Evolutionary conservation across 495 filamentous ascomycete genomes (phyloP), one percentile per base, ranked within the genome.

Genomic region (Pseudomonodictys pantanalensis): DNA sequence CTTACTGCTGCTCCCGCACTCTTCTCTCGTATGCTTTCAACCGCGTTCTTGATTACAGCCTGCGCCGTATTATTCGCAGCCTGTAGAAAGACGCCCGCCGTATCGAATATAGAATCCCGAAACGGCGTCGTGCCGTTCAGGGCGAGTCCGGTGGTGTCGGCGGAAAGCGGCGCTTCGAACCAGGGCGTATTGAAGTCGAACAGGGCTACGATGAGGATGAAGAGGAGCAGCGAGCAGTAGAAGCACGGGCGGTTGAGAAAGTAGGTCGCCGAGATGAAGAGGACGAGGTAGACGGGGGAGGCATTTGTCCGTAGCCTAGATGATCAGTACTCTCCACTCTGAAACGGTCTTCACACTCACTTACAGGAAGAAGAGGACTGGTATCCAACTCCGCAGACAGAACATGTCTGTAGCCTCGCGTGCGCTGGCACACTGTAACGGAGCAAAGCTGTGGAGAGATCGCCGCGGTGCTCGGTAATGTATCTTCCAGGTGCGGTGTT

Each of bases 171-270:
- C 9, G 71, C 59, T 45, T 75, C 74, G 54, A 76, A 76, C 74
- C 73, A 76, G 22, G 69, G 56, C 10, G 62, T 62, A 12, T 65
- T 52, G 67, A 76, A 76, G 64, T 76, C 74, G 68, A 75, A 73
- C 58, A 76, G 67, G 5, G 73, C 61, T 30, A 74, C 51, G 45
- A 75, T 63, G 49, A 76, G 70, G 51, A 75, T 69, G 63, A 67
- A 64, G 41, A 76, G 70, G 39, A 76, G 71, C 46, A 75, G 62
- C 29, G 68, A 70, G 68, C 74, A 76, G 68, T 76, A 76, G 29
- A 76, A 69, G 64, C 74, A 76, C 3, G 74, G 73, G 17, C 73
- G 68, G 57, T 74, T 69, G 45, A 76, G 69, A 60, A 69, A 60
- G 60, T 73, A 75, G 38, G 66, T 71, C 7, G 65, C 71, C 15